Conservation (phyloP, 192 early-diverging fungal species). For the Mortierella claussenii region DNA sequence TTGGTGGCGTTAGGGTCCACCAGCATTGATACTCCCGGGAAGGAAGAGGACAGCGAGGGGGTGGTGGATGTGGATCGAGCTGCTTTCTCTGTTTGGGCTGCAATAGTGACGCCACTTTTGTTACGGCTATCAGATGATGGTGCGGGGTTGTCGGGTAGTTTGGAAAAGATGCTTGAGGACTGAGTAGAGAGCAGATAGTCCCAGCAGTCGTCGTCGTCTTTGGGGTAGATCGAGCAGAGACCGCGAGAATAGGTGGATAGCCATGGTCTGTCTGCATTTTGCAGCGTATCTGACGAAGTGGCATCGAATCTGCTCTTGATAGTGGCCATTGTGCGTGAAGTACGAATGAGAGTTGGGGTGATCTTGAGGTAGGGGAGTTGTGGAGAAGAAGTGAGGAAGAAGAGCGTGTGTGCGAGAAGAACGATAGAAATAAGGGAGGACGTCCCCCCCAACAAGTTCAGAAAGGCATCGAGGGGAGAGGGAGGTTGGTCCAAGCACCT, state of each 20-base stretch:
- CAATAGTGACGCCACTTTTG: background rate
- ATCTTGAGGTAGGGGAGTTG: background rate
- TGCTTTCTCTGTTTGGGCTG: background rate
- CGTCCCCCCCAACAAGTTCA: background rate
- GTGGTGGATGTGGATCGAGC: background rate
- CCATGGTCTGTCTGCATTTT: conserved; percentile 10
- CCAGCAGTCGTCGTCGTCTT: conserved; percentile 41
- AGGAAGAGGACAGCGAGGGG: conserved; percentile 4
- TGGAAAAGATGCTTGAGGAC: conserved; percentile 10
- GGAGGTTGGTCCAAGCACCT: conserved; percentile 1
- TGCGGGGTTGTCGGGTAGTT: background rate
- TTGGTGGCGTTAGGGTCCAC: background rate
- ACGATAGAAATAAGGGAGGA: background rate
- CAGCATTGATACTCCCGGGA: background rate
- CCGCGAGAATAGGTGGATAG: conserved; percentile 34
- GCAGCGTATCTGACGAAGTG: background rate
- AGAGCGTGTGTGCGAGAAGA: conserved; percentile 4
- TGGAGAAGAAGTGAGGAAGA: background rate
- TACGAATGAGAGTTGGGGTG: background rate
- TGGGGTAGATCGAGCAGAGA: conserved; percentile 44
- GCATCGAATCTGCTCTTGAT: conserved; percentile 25
- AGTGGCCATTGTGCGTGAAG: conserved; percentile 16
- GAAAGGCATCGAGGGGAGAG: background rate
- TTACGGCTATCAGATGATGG: background rate
- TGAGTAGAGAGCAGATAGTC: conserved; percentile 33